phyloP scores from a whole-genome alignment of 1,284 basidiomycete genomes.

The Tilletia indica region DNA sequence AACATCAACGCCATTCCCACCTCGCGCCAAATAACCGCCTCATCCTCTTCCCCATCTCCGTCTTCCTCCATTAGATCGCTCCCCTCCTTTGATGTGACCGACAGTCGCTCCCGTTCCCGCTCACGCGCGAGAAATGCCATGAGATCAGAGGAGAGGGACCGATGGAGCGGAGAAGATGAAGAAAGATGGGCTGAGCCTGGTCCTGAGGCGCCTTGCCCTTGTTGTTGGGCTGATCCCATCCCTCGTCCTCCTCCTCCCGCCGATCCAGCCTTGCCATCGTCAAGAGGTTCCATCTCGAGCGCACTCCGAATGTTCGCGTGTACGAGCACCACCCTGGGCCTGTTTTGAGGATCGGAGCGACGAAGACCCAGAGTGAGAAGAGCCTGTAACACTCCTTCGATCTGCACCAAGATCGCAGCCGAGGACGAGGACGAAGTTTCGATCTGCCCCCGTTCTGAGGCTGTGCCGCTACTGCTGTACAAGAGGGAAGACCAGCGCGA shows the following conservation, averaged over 20 bases:
- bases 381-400: constrained; percentile 13
- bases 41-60: background rate
- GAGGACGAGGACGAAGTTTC: background rate
- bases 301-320: constrained; percentile 1
- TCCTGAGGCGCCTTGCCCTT: background rate
- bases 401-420: constrained; percentile 1
- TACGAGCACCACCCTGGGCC: background rate
- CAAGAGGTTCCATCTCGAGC: background rate
- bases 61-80: background rate
- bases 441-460: too few relatives aligned
- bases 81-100: background rate
- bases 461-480: too few relatives aligned
- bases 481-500: too few relatives aligned
- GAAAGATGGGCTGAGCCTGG: background rate
- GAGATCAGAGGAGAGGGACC: background rate
- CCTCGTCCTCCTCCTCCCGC: background rate
- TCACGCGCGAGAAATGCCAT: constrained; percentile 1
- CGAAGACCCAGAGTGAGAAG: background rate
- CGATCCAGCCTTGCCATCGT: too few relatives aligned
- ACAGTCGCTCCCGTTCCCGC: background rate
- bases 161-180: background rate
- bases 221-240: background rate
- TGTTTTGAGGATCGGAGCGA: background rate
- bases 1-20: background rate
- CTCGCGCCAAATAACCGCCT: background rate